Evolutionary conservation across 2,329 filamentous ascomycete species (phyloP).

Genomic region (Akanthomyces muscarius): DNA sequence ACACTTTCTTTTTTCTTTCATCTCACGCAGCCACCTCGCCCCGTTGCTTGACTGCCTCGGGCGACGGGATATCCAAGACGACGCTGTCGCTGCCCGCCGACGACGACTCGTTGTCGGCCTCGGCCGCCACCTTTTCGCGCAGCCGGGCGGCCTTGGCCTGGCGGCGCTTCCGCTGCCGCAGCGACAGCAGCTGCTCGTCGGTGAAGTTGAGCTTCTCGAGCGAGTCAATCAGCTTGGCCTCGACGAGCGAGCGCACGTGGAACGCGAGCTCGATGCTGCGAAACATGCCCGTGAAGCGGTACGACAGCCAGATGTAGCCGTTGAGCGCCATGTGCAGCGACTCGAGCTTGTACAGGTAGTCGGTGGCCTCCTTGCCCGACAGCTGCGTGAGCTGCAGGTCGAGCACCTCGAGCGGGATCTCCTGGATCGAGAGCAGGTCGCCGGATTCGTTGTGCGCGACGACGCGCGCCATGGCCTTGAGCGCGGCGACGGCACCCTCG

Average conservation of each 20-base stretch:
- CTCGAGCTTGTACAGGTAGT: conserved; percentile 68
- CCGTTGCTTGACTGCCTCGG: background rate
- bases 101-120: background rate
- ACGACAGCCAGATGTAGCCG: conserved; percentile 89
- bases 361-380: conserved; percentile 34
- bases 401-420: conserved; percentile 69
- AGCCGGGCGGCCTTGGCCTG: conserved; percentile 19
- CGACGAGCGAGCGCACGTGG: conserved; percentile 73
- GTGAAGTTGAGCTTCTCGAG: conserved; percentile 49
- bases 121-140: conserved; percentile 1
- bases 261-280: conserved; percentile 69
- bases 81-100: background rate
- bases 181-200: conserved; percentile 29
- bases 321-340: conserved; percentile 76
- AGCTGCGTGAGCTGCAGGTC: conserved; percentile 53
- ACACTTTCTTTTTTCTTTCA: background rate
- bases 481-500: conserved; percentile 40
- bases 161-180: conserved; percentile 24
- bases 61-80: background rate
- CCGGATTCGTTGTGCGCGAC: conserved; percentile 66
- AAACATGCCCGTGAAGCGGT: conserved; percentile 80
- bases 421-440: conserved; percentile 64
- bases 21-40: background rate
- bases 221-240: conserved; percentile 60
- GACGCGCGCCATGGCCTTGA: conserved; percentile 63